Evolutionary conservation across 441 rosid species (phyloP).

Genomic region (Gossypium aridum): DNA sequence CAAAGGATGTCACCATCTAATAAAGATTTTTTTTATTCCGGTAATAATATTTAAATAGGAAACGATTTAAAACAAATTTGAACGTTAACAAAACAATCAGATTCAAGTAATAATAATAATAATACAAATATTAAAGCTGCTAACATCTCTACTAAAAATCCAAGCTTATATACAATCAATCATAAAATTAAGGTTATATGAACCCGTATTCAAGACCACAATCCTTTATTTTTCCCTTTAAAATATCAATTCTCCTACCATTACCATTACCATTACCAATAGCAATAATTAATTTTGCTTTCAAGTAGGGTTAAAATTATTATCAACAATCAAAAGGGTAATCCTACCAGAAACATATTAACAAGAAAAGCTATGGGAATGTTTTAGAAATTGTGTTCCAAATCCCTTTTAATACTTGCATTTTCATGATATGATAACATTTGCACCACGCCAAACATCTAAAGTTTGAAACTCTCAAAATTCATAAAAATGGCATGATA

Average conservation of each 20-base stretch:
- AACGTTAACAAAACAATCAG: background rate
- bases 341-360: too few relatives aligned
- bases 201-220: background rate
- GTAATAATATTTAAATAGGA: background rate
- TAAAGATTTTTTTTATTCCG: background rate
- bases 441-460: too few relatives aligned
- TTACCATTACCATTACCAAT: background rate
- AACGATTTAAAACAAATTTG: background rate
- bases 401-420: too few relatives aligned
- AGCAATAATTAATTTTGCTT: background rate
- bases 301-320: too few relatives aligned
- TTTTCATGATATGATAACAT: too few relatives aligned
- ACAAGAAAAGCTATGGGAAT: too few relatives aligned
- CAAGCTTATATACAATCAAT: background rate
- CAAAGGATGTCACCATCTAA: background rate
- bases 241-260: background rate
- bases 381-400: too few relatives aligned
- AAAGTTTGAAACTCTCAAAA: too few relatives aligned
- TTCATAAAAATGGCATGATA: too few relatives aligned
- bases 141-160: background rate
- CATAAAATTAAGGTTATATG: too few relatives aligned
- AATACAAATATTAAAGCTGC: background rate
- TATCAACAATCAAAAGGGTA: too few relatives aligned
- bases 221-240: background rate
- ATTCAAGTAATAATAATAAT: background rate